These are phyloP conservation scores for Beauveria bassiana DNA, from an alignment of 2,329 filamentous ascomycete species.

Conservation along the genomic window DNA sequence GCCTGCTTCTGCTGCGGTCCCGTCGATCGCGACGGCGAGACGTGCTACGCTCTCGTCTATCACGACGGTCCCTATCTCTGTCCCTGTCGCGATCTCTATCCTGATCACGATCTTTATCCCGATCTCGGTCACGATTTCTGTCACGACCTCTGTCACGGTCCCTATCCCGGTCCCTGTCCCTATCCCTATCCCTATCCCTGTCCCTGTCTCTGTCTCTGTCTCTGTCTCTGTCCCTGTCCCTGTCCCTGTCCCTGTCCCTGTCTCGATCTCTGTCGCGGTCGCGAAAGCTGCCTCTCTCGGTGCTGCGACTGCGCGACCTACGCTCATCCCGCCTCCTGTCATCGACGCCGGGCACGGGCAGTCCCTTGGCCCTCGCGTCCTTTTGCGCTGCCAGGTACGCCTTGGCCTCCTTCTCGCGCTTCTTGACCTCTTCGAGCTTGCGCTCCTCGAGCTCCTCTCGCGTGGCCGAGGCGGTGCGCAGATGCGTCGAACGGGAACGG, in stretches of 20 bases:
- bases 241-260: conserved; percentile 20
- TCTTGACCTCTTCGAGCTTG: conserved; percentile 22
- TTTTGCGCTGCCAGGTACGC: conserved; percentile 55
- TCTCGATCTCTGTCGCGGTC: conserved; percentile 26
- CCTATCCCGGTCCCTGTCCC: conserved; percentile 6
- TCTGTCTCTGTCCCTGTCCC: conserved; percentile 21
- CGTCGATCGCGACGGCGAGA: conserved; percentile 28
- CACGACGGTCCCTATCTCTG: conserved; percentile 14
- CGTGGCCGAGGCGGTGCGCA: conserved; percentile 30
- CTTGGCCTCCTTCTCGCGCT: conserved; percentile 39
- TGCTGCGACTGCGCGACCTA: conserved; percentile 28
- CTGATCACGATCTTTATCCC: conserved; percentile 24
- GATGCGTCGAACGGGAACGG: conserved; percentile 32
- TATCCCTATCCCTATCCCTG: conserved; percentile 15
- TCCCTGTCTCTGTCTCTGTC: conserved; percentile 26
- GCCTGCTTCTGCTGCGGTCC: conserved; percentile 32
- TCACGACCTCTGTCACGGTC: conserved; percentile 31
- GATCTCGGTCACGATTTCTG: conserved; percentile 25
- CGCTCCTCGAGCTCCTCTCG: conserved; percentile 34
- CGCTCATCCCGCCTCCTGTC: conserved; percentile 38
- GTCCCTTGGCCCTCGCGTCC: conserved; percentile 51
- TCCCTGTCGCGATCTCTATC: conserved; percentile 16
- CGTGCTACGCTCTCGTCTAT: conserved; percentile 24
- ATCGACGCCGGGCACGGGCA: conserved; percentile 51
- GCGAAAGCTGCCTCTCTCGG: conserved; percentile 15